These are phyloP conservation scores for Pythium plurisporium DNA, from an alignment of 352 stramenopile species.

Conservation along the genomic window DNA sequence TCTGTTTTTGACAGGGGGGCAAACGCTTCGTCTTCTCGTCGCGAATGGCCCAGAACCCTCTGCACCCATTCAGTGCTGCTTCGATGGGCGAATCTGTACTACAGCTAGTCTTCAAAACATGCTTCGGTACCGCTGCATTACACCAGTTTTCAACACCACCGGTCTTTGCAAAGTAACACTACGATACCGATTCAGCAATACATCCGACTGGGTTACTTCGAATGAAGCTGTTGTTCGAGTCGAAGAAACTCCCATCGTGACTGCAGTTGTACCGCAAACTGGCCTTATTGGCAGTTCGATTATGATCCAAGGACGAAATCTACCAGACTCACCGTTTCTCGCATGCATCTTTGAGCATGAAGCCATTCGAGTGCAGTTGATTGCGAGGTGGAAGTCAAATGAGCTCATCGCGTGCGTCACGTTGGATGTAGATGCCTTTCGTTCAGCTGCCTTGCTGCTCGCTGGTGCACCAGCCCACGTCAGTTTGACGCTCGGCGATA, in stretches of 20 bases:
- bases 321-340: constrained; percentile 1
- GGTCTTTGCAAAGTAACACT: background rate
- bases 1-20: background rate
- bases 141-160: background rate
- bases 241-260: constrained; percentile 2
- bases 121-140: background rate
- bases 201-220: background rate
- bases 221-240: background rate
- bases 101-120: background rate
- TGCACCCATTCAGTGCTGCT: constrained; percentile 1
- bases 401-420: constrained; percentile 11
- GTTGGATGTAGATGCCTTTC: background rate
- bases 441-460: too few species aligned
- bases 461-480: background rate
- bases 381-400: constrained; percentile 14
- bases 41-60: background rate
- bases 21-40: background rate
- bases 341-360: background rate
- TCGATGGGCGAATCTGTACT: background rate
- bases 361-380: background rate
- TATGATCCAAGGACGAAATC: constrained; percentile 9
- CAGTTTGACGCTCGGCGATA: background rate
- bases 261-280: background rate
- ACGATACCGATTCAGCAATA: background rate
- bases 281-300: constrained; percentile 1